phyloP scores from a whole-genome alignment of 176 grass and related monocot genomes.

The Aegilops umbellulata region DNA sequence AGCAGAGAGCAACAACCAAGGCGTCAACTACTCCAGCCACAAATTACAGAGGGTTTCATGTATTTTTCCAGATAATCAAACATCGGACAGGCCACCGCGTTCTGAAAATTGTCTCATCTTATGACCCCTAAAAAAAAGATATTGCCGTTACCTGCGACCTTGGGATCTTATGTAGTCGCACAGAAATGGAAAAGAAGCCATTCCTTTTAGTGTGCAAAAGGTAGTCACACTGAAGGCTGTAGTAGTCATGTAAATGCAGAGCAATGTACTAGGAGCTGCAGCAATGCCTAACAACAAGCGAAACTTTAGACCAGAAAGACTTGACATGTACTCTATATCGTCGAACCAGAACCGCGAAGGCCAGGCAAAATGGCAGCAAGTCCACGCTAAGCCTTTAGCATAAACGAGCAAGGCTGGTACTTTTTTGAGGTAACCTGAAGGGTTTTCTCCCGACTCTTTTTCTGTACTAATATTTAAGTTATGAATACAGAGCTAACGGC shows the following conservation, averaged over 20 bases:
- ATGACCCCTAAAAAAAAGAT: too few species aligned
- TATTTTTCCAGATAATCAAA: background rate
- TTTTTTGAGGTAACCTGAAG: background rate
- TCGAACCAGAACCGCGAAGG: background rate
- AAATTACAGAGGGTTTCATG: background rate
- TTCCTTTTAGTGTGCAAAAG: background rate
- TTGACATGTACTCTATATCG: background rate
- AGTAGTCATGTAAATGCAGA: background rate
- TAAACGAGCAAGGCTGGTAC: background rate
- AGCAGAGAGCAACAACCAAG: background rate
- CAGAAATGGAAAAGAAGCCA: background rate
- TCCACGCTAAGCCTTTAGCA: background rate
- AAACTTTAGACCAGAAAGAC: background rate
- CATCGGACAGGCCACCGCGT: background rate
- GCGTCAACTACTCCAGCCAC: background rate
- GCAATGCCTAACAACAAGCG: background rate
- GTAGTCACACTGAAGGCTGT: too few species aligned
- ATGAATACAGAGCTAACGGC: background rate
- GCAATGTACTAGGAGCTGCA: background rate
- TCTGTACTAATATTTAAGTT: background rate
- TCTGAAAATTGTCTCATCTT: background rate
- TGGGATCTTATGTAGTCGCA: background rate
- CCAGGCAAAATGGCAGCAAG: background rate
- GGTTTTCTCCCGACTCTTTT: background rate
- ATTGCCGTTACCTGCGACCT: too few species aligned